Evolutionary conservation across 2,329 filamentous ascomycete genomes (phyloP).

Genomic region (Lizonia empirigonia): DNA sequence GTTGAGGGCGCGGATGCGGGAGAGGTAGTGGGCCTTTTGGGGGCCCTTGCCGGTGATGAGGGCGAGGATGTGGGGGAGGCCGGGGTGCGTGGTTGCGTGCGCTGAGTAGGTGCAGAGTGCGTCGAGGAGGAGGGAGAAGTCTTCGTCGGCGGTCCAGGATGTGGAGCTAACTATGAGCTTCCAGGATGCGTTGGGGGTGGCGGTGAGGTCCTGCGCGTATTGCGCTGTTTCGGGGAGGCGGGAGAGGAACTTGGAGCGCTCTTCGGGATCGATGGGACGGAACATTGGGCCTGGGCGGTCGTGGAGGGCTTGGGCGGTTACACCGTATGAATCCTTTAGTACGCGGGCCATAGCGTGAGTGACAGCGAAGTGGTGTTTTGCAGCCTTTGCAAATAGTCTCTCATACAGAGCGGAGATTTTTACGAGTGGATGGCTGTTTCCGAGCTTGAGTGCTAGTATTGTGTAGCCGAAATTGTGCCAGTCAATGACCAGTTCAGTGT

Average conservation of each 20-base stretch:
- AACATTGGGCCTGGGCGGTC: constrained; percentile 87
- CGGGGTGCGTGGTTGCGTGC: constrained; percentile 51
- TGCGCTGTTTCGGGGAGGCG: constrained; percentile 68
- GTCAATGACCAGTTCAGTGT: constrained; percentile 85
- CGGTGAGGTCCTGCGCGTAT: constrained; percentile 62
- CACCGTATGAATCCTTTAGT: constrained; percentile 68
- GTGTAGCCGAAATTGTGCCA: constrained; percentile 99
- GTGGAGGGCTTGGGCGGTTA: constrained; percentile 63
- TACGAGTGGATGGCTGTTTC: constrained; percentile 73
- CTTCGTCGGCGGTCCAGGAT: constrained; percentile 96
- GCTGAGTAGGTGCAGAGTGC: constrained; percentile 77
- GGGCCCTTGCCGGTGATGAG: constrained; percentile 96
- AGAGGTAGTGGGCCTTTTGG: constrained; percentile 75
- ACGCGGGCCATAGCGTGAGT: constrained; percentile 85
- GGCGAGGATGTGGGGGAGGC: constrained; percentile 72
- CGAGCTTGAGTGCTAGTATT: constrained; percentile 75
- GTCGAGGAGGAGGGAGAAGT: constrained; percentile 85
- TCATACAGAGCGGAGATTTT: constrained; percentile 79
- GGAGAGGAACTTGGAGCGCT: constrained; percentile 62
- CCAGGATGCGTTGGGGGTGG: constrained; percentile 57
- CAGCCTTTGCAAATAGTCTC: constrained; percentile 68
- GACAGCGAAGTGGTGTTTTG: constrained; percentile 81
- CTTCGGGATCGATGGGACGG: constrained; percentile 64
- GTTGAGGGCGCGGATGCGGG: constrained; percentile 66
- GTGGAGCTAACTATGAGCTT: constrained; percentile 88